A percentile compares a stretch with the other conserved stretches of the same genome.
Evolutionary conservation across 2,329 filamentous ascomycete genomes (phyloP).

Genomic region (Emergomyces orientalis): DNA sequence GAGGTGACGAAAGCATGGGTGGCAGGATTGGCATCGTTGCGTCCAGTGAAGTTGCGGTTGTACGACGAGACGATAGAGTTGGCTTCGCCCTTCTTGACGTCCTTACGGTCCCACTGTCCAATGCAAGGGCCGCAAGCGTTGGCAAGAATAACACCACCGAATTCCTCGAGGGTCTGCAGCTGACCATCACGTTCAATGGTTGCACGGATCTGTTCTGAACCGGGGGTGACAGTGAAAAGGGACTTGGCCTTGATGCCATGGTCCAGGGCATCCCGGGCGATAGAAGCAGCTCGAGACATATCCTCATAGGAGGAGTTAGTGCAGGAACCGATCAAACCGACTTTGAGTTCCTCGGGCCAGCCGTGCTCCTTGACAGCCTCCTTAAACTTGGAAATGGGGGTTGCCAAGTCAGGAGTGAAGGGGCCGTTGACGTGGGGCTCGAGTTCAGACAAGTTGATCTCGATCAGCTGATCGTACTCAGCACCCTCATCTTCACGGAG

Average conservation of each 20-base stretch:
- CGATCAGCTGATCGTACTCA: conserved; percentile 91
- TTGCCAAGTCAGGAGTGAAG: conserved; percentile 96
- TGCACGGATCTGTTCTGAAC: conserved; percentile 91
- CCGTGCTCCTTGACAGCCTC: conserved; percentile 86
- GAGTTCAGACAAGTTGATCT: conserved; percentile 88
- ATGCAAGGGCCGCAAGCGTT: conserved; percentile 93
- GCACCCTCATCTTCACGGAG: conserved; percentile 81
- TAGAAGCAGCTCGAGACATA: conserved; percentile 87
- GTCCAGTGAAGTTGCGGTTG: conserved; percentile 99
- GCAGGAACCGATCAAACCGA: conserved; percentile 95
- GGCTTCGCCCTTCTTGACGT: conserved; percentile 87
- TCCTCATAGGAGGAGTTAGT: conserved; percentile 87
- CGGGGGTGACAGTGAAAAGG: conserved; percentile 88
- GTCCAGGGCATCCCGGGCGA: conserved; percentile 80
- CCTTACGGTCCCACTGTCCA: conserved; percentile 88
- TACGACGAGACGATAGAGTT: conserved; percentile 98
- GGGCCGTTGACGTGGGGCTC: conserved; percentile 98
- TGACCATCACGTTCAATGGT: conserved; percentile 87
- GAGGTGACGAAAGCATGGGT: conserved; percentile 91
- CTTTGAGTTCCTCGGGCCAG: conserved; percentile 95
- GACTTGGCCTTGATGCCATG: conserved; percentile 92
- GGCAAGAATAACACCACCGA: conserved; percentile 86
- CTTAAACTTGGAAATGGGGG: conserved; percentile 95
- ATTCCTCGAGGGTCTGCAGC: conserved; percentile 90
- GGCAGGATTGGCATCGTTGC: conserved; percentile 91